Conservation (phyloP, 2,329 filamentous ascomycete genomes). For the Alternaria infectoria region DNA sequence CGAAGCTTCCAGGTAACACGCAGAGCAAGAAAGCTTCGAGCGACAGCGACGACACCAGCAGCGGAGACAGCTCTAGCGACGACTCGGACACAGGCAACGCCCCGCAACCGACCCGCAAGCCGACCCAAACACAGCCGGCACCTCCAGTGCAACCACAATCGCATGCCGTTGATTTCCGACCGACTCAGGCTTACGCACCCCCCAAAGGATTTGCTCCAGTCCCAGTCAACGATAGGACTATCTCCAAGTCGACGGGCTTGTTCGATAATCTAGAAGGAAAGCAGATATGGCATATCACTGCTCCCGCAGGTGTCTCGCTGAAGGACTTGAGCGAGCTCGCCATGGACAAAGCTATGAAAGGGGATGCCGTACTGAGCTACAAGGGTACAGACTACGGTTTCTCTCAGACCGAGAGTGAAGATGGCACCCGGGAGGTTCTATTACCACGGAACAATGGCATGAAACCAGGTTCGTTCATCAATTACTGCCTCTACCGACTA, state of each 20-base stretch:
- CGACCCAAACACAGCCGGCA: slow-evolving; percentile 11
- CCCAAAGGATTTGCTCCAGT: slow-evolving; percentile 56
- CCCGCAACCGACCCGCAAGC: slow-evolving; percentile 24
- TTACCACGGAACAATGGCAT: slow-evolving; percentile 66
- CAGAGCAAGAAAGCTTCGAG: slow-evolving; percentile 18
- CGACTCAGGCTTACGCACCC: slow-evolving; percentile 46
- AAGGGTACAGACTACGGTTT: slow-evolving; percentile 69
- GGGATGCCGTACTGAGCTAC: slow-evolving; percentile 65
- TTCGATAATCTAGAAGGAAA: slow-evolving; percentile 70
- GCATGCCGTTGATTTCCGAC: slow-evolving; percentile 41
- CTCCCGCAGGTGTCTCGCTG: slow-evolving; percentile 72
- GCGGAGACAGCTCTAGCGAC: slow-evolving; percentile 45
- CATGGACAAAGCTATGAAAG: slow-evolving; percentile 62
- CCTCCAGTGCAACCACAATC: slow-evolving; percentile 21
- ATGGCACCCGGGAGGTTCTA: slow-evolving; percentile 64
- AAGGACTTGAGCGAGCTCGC: slow-evolving; percentile 69
- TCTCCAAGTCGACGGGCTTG: slow-evolving; percentile 50
- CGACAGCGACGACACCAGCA: slow-evolving; percentile 24
- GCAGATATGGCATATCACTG: slow-evolving; percentile 82
- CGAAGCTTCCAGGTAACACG: slow-evolving; percentile 21
- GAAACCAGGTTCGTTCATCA: slow-evolving; percentile 56
- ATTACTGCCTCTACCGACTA: not conserved
- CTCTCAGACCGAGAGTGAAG: slow-evolving; percentile 58
- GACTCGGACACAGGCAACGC: slow-evolving; percentile 44
- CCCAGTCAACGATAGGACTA: slow-evolving; percentile 54